Evolutionary conservation across 2,329 filamentous ascomycete species (phyloP).

Genomic region (Pseudonectria buxi): DNA sequence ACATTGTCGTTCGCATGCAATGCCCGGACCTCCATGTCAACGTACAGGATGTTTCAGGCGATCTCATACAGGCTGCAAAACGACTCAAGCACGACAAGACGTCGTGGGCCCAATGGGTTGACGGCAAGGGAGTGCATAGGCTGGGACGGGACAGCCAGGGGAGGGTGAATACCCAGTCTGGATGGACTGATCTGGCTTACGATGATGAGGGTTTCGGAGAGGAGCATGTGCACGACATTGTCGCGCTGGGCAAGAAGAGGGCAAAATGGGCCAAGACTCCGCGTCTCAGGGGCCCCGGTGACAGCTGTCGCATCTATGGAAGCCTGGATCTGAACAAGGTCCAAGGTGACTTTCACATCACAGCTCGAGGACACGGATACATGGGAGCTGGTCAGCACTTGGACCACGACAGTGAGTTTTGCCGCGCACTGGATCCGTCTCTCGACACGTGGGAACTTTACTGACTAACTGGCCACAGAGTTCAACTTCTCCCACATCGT

Average conservation of each 20-base stretch:
- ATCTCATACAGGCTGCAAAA: conserved; percentile 77
- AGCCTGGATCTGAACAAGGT: conserved; percentile 92
- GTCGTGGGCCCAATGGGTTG: conserved; percentile 74
- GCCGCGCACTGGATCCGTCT: no score
- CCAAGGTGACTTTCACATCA: conserved; percentile 97
- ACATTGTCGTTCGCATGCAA: conserved; percentile 84
- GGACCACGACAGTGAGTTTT: conserved; percentile 65
- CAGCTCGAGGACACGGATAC: conserved; percentile 92
- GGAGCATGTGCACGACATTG: conserved; percentile 86
- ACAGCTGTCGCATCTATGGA: conserved; percentile 85
- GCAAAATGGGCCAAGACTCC: conserved; percentile 73
- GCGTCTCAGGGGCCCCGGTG: conserved; percentile 48
- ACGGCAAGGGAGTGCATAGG: conserved; percentile 58
- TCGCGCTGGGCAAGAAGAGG: conserved; percentile 59
- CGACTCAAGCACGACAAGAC: conserved; percentile 71
- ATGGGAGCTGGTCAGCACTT: conserved; percentile 70
- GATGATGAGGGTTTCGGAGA: conserved; percentile 66
- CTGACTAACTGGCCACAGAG: conserved; percentile 38
- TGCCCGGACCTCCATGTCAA: conserved; percentile 90
- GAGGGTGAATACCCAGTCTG: conserved; percentile 48
- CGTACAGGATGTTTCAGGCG: conserved; percentile 90
- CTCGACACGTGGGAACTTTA: no score
- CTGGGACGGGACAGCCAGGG: conserved; percentile 51
- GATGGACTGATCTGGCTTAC: conserved; percentile 39
- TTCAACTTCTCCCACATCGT: conserved; percentile 99